Conservation (phyloP, 2,329 filamentous ascomycete genomes). For the Lachnellula suecica region DNA sequence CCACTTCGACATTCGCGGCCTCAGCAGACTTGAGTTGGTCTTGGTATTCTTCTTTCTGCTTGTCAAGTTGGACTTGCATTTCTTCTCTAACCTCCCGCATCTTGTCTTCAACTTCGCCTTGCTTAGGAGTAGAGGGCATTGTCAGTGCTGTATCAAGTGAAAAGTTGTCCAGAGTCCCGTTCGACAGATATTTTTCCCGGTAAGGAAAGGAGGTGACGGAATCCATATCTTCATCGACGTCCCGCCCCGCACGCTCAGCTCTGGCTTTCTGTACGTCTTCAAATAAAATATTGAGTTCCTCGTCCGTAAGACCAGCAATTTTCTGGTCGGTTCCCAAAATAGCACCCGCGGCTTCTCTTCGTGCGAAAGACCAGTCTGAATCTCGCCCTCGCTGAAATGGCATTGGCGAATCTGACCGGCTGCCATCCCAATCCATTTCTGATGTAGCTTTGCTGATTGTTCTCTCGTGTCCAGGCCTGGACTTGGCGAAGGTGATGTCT, state of each 20-base stretch:
- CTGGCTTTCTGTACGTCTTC: constrained; percentile 90
- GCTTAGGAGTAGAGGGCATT: constrained; percentile 87
- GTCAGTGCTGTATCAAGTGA: constrained; percentile 92
- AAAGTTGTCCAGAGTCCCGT: constrained; percentile 92
- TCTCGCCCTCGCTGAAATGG: constrained; percentile 70
- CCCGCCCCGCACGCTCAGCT: constrained; percentile 72
- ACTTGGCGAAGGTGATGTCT: constrained; percentile 63
- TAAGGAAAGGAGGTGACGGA: constrained; percentile 85
- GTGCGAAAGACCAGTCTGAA: constrained; percentile 91
- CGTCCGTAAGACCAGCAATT: constrained; percentile 84
- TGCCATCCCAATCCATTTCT: constrained; percentile 70
- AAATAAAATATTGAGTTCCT: constrained; percentile 89
- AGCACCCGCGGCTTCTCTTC: constrained; percentile 88
- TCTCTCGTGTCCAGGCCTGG: constrained; percentile 70
- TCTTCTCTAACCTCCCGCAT: constrained; percentile 75
- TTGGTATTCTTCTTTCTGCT: constrained; percentile 80
- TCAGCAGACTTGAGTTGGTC: constrained; percentile 75
- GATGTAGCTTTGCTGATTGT: constrained; percentile 77
- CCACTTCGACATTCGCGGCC: constrained; percentile 73
- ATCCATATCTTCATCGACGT: constrained; percentile 86
- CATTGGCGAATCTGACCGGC: constrained; percentile 77
- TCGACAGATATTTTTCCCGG: constrained; percentile 93
- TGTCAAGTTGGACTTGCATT: constrained; percentile 80
- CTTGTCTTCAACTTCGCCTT: constrained; percentile 72
- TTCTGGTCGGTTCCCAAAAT: constrained; percentile 90